phyloP scores from a whole-genome alignment of 179 eudicot genomes.

The Silene coronaria region DNA sequence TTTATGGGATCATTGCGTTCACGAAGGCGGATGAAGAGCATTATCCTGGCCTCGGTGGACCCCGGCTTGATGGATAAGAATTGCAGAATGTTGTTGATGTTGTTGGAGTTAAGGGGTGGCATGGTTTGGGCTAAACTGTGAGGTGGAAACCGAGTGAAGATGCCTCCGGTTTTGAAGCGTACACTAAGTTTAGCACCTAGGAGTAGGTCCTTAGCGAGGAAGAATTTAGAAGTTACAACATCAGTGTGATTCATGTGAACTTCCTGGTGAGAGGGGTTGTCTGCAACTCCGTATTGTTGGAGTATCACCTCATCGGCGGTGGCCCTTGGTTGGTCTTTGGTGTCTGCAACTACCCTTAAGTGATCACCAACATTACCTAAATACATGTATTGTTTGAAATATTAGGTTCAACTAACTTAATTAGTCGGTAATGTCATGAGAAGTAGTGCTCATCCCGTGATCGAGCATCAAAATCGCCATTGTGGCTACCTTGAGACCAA shows the following conservation, averaged over 20 bases:
- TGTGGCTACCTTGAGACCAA: no score
- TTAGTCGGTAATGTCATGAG: no score
- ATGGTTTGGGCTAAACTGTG: background rate
- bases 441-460: no score
- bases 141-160: conserved; percentile 6
- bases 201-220: background rate
- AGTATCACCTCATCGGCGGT: background rate
- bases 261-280: background rate
- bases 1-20: background rate
- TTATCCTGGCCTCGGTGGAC: background rate
- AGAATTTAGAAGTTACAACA: conserved; percentile 1
- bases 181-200: background rate
- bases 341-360: conserved; percentile 5
- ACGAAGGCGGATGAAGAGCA: background rate
- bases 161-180: background rate
- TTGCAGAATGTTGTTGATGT: background rate
- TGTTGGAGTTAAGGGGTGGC: background rate
- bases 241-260: background rate
- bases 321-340: background rate
- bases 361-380: background rate
- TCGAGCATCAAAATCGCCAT: no score
- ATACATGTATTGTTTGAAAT: no score
- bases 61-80: background rate
- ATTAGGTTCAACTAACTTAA: no score
- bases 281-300: background rate